These are phyloP conservation scores for Nepenthes mirabilis DNA, from an alignment of 148 eudicot genomes.

Conservation along the genomic window DNA sequence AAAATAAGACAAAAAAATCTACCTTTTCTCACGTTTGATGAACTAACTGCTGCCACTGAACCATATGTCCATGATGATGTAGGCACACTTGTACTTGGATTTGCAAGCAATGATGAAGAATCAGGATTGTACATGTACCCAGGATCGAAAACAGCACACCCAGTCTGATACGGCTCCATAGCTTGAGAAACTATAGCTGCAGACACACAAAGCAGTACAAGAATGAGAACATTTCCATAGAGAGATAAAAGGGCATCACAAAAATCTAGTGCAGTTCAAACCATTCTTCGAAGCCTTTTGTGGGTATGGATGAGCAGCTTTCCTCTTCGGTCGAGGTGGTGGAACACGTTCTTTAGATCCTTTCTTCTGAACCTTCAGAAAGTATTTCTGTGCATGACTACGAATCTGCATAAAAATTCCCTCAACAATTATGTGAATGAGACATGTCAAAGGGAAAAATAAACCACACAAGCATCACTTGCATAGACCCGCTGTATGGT, in stretches of 20 bases:
- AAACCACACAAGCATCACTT: background rate
- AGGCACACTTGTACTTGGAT: slow-evolving; percentile 12
- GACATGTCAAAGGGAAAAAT: background rate
- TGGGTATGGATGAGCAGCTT: slow-evolving; percentile 63
- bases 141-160: slow-evolving; percentile 20
- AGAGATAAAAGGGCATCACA: background rate
- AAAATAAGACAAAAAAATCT: background rate
- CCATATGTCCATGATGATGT: slow-evolving; percentile 21
- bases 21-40: slow-evolving; percentile 21
- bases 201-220: slow-evolving; percentile 13
- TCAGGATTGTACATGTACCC: slow-evolving; percentile 17
- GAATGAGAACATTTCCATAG: slow-evolving; percentile 1
- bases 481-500: background rate
- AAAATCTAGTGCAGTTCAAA: slow-evolving; percentile 7
- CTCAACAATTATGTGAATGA: background rate
- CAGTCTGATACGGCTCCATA: slow-evolving; percentile 15
- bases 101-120: slow-evolving; percentile 17
- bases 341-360: slow-evolving; percentile 53
- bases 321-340: slow-evolving; percentile 60
- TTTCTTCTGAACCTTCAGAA: slow-evolving; percentile 36
- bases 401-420: slow-evolving; percentile 22
- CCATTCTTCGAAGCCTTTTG: slow-evolving; percentile 53
- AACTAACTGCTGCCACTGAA: slow-evolving; percentile 15
- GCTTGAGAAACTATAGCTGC: slow-evolving; percentile 9
- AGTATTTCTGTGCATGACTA: slow-evolving; percentile 31